Percentiles rank a stretch among this genome's conserved stretches.
phyloP scores from a whole-genome alignment of 305 asterid genomes.

The Lippia alba region DNA sequence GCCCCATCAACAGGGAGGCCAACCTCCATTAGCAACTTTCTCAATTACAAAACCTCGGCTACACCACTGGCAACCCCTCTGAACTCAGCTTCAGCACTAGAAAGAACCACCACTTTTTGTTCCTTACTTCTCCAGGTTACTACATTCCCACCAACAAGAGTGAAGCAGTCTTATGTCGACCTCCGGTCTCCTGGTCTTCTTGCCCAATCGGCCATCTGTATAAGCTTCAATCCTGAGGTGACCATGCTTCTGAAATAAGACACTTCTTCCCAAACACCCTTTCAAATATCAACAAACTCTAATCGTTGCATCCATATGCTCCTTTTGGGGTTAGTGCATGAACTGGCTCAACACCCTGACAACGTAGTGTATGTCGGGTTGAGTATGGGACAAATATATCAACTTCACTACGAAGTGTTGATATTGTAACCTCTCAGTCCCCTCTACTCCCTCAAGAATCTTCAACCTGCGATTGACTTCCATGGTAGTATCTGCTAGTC shows the following conservation, averaged over 20 bases:
- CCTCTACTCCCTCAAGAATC: background rate
- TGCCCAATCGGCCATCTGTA: background rate
- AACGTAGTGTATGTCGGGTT: background rate
- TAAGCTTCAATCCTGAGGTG: background rate
- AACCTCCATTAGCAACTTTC: background rate
- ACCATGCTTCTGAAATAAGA: background rate
- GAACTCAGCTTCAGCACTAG: background rate
- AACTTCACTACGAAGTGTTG: background rate
- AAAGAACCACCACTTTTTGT: background rate
- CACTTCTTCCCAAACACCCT: background rate
- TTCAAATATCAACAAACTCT: background rate
- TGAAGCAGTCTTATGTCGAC: background rate
- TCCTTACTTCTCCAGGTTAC: background rate
- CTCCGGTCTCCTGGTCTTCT: background rate
- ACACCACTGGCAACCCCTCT: background rate
- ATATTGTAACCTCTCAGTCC: background rate
- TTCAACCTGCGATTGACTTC: too few relatives aligned
- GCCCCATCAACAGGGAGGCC: background rate
- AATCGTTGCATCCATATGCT: background rate
- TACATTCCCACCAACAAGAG: background rate
- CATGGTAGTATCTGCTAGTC: background rate
- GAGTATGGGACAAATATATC: background rate
- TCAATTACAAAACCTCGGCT: background rate
- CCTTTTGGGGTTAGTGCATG: background rate
- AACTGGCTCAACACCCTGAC: background rate